Conservation (phyloP, 768 basidiomycete genomes). For the Mycena epipterygia region DNA sequence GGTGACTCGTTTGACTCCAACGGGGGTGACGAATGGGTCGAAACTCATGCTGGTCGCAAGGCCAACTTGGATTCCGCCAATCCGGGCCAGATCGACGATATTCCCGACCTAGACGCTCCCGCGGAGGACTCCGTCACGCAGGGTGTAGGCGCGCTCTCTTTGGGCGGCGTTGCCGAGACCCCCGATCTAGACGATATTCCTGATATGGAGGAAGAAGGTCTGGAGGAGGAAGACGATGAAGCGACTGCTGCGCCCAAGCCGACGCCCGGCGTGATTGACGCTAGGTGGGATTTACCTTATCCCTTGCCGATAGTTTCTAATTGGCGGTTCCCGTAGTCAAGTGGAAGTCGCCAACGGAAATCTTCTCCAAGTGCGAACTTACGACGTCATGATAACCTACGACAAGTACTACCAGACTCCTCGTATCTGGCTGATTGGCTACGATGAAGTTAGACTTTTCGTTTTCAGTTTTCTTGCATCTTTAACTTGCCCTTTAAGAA, state of each 20-base stretch:
- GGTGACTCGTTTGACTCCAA: constrained; percentile 68
- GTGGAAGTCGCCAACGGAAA: constrained; percentile 82
- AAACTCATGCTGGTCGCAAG: constrained; percentile 92
- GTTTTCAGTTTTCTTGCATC: neutral
- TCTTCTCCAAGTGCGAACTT: constrained; percentile 94
- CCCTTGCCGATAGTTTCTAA: neutral
- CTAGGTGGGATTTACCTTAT: constrained; percentile 59
- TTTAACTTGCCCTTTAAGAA: constrained; percentile 64
- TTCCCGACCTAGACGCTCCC: constrained; percentile 83
- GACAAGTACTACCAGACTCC: constrained; percentile 99
- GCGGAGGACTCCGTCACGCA: constrained; percentile 51
- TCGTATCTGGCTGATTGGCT: constrained; percentile 96
- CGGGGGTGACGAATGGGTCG: constrained; percentile 95
- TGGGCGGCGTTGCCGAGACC: constrained; percentile 60
- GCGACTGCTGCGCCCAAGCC: constrained; percentile 78
- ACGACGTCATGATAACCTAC: constrained; percentile 99
- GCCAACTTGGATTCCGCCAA: constrained; percentile 66
- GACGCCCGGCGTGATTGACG: constrained; percentile 55
- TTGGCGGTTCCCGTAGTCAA: constrained; percentile 55
- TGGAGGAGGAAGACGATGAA: constrained; percentile 87
- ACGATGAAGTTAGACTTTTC: constrained; percentile 82
- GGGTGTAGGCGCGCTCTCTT: constrained; percentile 61
- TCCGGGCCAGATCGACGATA: constrained; percentile 82
- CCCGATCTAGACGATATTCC: constrained; percentile 98
- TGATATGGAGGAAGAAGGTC: constrained; percentile 97